phyloP scores from a whole-genome alignment of 768 basidiomycete genomes.

The Macrolepiota fuliginosa region DNA sequence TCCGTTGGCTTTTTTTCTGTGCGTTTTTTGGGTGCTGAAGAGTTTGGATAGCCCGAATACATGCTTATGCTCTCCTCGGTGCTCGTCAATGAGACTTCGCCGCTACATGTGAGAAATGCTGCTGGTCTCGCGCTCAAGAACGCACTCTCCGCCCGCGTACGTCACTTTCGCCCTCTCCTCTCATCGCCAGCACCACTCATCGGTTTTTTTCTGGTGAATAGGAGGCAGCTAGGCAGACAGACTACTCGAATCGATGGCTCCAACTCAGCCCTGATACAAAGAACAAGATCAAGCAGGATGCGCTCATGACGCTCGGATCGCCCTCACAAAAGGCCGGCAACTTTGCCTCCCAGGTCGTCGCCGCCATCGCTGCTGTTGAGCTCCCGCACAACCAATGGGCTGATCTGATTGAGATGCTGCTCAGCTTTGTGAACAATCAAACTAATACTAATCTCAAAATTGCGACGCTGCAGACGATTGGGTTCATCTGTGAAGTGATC shows the following conservation, averaged over 20 bases:
- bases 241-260: conserved; percentile 81
- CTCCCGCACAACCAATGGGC: conserved; percentile 87
- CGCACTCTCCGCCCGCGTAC: conserved; percentile 83
- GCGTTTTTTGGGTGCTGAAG: conserved; percentile 18
- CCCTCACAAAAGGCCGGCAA: conserved; percentile 68
- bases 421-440: conserved; percentile 82
- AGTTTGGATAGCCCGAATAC: conserved; percentile 72
- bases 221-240: conserved; percentile 73
- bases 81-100: conserved; percentile 71
- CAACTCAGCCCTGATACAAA: conserved; percentile 65
- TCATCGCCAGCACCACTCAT: conserved; percentile 9
- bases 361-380: conserved; percentile 93
- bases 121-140: conserved; percentile 98
- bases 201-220: conserved; percentile 29
- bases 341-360: conserved; percentile 90
- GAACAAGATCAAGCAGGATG: conserved; percentile 83
- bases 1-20: conserved; percentile 39
- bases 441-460: conserved; percentile 74
- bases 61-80: conserved; percentile 87
- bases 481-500: conserved; percentile 95
- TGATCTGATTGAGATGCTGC: conserved; percentile 82
- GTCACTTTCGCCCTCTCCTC: conserved; percentile 31
- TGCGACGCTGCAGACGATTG: conserved; percentile 91
- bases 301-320: conserved; percentile 81
- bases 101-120: conserved; percentile 84